Percentiles rank a stretch among this genome's conserved stretches.
phyloP scores from a whole-genome alignment of 208 protist species.

The Acanthamoeba castellanii region DNA sequence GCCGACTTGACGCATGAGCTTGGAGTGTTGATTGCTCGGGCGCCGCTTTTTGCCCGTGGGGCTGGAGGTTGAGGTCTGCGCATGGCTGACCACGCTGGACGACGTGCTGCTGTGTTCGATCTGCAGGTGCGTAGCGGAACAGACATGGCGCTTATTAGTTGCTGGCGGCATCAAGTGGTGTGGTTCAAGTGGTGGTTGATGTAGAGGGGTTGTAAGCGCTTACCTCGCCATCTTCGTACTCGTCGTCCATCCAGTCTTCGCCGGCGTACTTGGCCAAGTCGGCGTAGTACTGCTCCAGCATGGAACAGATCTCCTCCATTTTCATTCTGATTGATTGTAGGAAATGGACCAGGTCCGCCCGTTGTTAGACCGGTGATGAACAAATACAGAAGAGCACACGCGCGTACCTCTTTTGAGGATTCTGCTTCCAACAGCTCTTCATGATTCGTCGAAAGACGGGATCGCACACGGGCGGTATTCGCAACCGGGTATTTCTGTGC shows the following conservation, averaged over 20 bases:
- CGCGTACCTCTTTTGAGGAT: conserved; percentile 24
- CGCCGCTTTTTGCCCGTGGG: background rate
- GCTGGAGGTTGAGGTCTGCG: background rate
- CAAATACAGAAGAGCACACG: background rate
- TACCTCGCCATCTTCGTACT: conserved; percentile 44
- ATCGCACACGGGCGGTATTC: conserved; percentile 59
- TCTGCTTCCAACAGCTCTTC: conserved; percentile 46
- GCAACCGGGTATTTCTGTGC: conserved; percentile 56
- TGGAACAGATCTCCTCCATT: conserved; percentile 33
- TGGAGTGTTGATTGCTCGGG: background rate
- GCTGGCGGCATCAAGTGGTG: too few relatives aligned
- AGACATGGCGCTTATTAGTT: too few relatives aligned
- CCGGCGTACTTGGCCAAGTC: conserved; percentile 57
- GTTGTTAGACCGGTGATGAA: too few relatives aligned
- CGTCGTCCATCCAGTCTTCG: background rate
- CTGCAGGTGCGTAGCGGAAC: too few relatives aligned
- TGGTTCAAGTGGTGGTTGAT: too few relatives aligned
- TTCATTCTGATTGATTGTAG: too few relatives aligned
- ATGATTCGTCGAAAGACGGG: conserved; percentile 64
- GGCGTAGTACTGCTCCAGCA: conserved; percentile 43
- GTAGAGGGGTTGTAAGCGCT: background rate
- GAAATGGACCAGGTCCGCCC: too few relatives aligned
- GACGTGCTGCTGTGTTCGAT: background rate
- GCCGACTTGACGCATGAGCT: background rate
- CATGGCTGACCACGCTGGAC: background rate